Percentiles rank a stretch among this genome's conserved stretches.
Evolutionary conservation across 192 early-diverging fungal genomes (phyloP).

Genomic region (Coemansia sp.): DNA sequence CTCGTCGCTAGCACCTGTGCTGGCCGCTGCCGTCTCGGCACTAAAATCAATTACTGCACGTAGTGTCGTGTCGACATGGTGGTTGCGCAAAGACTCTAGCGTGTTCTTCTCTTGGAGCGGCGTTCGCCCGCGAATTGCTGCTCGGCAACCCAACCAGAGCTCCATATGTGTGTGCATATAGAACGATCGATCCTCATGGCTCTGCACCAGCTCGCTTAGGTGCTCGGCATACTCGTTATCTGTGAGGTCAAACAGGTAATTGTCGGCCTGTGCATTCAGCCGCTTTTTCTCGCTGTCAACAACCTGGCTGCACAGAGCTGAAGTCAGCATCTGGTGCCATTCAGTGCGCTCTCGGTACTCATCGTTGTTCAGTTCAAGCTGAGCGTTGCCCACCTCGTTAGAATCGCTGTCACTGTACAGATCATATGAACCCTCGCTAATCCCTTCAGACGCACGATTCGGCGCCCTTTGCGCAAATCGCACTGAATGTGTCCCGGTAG

Average conservation of each 20-base stretch:
- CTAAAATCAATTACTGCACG: constrained; percentile 68
- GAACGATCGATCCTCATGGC: constrained; percentile 50
- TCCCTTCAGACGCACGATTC: neutral
- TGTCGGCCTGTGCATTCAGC: constrained; percentile 46
- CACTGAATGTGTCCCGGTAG: neutral
- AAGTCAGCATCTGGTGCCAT: constrained; percentile 84
- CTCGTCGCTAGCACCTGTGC: constrained; percentile 4
- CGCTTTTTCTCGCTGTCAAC: constrained; percentile 81
- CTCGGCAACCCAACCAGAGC: constrained; percentile 75
- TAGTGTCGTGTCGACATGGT: constrained; percentile 33
- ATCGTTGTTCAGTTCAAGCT: constrained; percentile 34
- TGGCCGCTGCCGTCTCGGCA: constrained; percentile 29
- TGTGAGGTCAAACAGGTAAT: constrained; percentile 20
- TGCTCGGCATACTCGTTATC: constrained; percentile 31
- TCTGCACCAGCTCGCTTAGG: constrained; percentile 28
- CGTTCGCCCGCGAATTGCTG: constrained; percentile 61
- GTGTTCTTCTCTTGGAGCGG: constrained; percentile 64
- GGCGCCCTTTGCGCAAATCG: neutral
- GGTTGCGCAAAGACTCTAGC: constrained; percentile 61
- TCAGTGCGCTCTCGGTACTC: constrained; percentile 69
- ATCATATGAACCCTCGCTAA: neutral
- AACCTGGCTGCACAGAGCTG: constrained; percentile 78
- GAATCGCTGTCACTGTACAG: constrained; percentile 2
- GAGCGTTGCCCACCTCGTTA: neutral
- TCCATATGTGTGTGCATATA: constrained; percentile 52